Evolutionary conservation across 2,329 filamentous ascomycete genomes (phyloP).

Genomic region (Ascochyta clinopodiicola): DNA sequence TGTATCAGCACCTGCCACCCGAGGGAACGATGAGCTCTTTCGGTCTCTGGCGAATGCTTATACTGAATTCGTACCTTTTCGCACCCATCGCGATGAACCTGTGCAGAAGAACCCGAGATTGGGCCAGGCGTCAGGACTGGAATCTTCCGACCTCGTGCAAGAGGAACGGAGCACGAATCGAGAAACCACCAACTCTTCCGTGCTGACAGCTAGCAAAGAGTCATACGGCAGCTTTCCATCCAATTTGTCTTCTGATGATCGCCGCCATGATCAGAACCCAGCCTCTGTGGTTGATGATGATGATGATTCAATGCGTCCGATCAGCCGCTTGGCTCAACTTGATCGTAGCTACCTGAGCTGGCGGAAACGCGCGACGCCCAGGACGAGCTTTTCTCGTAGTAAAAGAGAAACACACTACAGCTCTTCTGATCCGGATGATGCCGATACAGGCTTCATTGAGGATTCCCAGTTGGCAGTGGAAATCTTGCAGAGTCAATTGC

Average conservation of each 20-base stretch:
- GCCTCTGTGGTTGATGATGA: background rate
- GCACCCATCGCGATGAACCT: background rate
- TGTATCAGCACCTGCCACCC: conserved; percentile 52
- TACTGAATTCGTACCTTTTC: conserved; percentile 41
- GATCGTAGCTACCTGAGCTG: conserved; percentile 36
- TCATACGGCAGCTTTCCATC: conserved; percentile 47
- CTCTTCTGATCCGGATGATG: conserved; percentile 3
- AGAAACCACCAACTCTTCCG: conserved; percentile 1
- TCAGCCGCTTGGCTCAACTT: conserved; percentile 34
- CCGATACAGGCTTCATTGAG: conserved; percentile 45
- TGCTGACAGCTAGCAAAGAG: conserved; percentile 32
- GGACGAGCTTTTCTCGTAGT: conserved; percentile 6
- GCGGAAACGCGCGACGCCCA: conserved; percentile 24
- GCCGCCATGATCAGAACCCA: background rate
- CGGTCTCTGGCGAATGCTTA: conserved; percentile 51
- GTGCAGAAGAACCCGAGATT: background rate
- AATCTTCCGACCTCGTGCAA: background rate
- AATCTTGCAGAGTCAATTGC: conserved; percentile 52
- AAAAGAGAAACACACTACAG: background rate
- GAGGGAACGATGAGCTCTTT: conserved; percentile 51
- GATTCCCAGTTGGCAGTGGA: conserved; percentile 53
- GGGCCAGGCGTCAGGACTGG: background rate
- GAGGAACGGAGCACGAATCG: background rate
- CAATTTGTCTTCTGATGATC: conserved; percentile 19
- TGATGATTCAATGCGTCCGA: conserved; percentile 12